These are phyloP conservation scores for Metarhizium album DNA, from an alignment of 2,329 filamentous ascomycete species.

Conservation along the genomic window DNA sequence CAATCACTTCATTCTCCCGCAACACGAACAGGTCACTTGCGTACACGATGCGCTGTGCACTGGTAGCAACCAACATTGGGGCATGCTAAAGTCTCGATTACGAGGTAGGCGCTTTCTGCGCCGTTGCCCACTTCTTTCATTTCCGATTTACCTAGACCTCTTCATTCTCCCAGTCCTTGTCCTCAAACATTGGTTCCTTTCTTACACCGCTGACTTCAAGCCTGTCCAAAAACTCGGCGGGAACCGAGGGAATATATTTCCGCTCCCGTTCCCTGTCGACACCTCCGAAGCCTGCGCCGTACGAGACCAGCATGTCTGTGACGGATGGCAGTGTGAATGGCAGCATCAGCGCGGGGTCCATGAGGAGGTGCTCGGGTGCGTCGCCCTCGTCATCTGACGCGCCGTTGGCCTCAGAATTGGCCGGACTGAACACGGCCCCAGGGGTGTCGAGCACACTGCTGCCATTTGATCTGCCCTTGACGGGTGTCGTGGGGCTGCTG, in stretches of 20 bases:
- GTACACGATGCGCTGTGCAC: too few species aligned
- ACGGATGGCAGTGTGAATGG: conserved; percentile 93
- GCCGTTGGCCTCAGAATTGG: conserved; percentile 21
- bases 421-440: conserved; percentile 30
- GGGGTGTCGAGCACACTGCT: conserved; percentile 30
- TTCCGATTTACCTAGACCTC: conserved; percentile 41
- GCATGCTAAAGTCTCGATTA: too few species aligned
- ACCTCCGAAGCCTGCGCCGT: conserved; percentile 88
- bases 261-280: conserved; percentile 82
- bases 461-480: conserved; percentile 26
- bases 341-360: conserved; percentile 85
- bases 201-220: conserved; percentile 54
- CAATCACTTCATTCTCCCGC: too few species aligned
- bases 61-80: too few species aligned
- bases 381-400: conserved; percentile 49
- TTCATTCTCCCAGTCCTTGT: conserved; percentile 58
- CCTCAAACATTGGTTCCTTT: conserved; percentile 46
- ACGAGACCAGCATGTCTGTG: conserved; percentile 94
- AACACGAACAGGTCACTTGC: too few species aligned
- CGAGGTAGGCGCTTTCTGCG: too few species aligned
- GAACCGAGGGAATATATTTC: conserved; percentile 93
- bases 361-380: conserved; percentile 61
- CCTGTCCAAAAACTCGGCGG: conserved; percentile 84
- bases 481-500: conserved; percentile 34
- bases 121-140: too few species aligned